Evolutionary conservation across 148 eudicot species (phyloP).

Genomic region (Rhododendron molle): DNA sequence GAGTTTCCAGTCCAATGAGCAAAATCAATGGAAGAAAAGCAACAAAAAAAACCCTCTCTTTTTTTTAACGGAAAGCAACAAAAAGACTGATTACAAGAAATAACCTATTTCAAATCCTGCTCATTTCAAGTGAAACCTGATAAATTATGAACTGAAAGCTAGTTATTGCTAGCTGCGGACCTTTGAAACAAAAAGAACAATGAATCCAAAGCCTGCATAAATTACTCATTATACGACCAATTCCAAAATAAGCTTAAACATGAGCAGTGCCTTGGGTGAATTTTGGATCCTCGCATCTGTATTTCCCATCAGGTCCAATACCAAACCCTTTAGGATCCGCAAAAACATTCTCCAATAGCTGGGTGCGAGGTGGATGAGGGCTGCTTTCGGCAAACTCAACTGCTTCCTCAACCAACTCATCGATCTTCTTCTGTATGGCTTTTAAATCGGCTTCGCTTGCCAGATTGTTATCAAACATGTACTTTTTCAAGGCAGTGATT

Average conservation of each 20-base stretch:
- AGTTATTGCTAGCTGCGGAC: constrained; percentile 2
- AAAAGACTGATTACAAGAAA: background rate
- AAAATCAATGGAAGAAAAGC: background rate
- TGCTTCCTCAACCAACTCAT: constrained; percentile 72
- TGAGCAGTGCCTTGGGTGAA: constrained; percentile 98
- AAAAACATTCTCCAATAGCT: constrained; percentile 88
- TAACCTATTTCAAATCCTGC: background rate
- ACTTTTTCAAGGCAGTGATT: constrained; percentile 65
- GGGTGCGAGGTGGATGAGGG: constrained; percentile 62
- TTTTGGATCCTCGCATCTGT: constrained; percentile 95
- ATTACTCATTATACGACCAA: background rate
- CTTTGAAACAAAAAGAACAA: background rate
- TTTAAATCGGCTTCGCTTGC: constrained; percentile 74
- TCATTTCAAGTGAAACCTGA: background rate
- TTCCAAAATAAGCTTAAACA: constrained; percentile 28
- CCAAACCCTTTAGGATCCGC: constrained; percentile 94
- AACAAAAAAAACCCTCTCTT: background rate
- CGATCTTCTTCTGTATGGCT: constrained; percentile 79
- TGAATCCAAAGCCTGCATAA: constrained; percentile 2
- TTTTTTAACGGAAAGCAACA: background rate
- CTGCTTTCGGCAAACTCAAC: constrained; percentile 88
- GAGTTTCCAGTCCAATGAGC: background rate
- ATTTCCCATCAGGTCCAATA: constrained; percentile 91
- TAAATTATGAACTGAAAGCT: background rate
- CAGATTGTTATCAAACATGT: constrained; percentile 66